Evolutionary conservation across 208 protist genomes (phyloP).

Genomic region (Strigomonas culicis): DNA sequence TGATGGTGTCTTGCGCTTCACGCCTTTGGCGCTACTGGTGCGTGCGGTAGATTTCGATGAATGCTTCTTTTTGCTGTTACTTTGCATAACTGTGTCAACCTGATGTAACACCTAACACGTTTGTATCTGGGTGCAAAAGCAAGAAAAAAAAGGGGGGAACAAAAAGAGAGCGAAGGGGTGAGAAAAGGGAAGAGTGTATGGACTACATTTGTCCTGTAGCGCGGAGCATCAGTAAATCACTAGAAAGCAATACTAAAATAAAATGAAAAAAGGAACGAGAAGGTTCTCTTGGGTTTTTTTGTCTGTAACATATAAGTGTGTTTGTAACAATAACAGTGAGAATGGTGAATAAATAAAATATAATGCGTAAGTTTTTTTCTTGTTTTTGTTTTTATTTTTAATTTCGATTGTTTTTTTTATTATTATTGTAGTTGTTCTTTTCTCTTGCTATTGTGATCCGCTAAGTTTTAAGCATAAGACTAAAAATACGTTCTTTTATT

Average conservation of each 20-base stretch:
- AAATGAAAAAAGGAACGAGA: background rate
- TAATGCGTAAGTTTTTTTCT: background rate
- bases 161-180: slow-evolving; percentile 10
- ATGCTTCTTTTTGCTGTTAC: background rate
- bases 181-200: background rate
- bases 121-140: background rate
- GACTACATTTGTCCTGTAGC: background rate
- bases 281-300: background rate
- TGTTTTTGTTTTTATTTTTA: slow-evolving; percentile 8
- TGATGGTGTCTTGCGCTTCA: slow-evolving; percentile 23
- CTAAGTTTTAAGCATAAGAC: background rate
- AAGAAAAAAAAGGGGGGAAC: slow-evolving; percentile 16
- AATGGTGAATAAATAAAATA: slow-evolving; percentile 3
- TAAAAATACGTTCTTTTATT: no score
- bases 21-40: background rate
- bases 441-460: background rate
- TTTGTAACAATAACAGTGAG: background rate
- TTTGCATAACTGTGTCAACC: background rate
- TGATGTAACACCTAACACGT: background rate
- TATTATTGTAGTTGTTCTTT: background rate
- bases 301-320: background rate
- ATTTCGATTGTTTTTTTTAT: slow-evolving; percentile 9
- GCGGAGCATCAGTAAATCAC: background rate
- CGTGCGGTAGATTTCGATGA: background rate
- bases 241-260: background rate